A percentile compares a stretch with the other conserved stretches of the same genome.
phyloP scores from a whole-genome alignment of 805 yeast genomes.

The Teunomyces barrocoloradensis region DNA sequence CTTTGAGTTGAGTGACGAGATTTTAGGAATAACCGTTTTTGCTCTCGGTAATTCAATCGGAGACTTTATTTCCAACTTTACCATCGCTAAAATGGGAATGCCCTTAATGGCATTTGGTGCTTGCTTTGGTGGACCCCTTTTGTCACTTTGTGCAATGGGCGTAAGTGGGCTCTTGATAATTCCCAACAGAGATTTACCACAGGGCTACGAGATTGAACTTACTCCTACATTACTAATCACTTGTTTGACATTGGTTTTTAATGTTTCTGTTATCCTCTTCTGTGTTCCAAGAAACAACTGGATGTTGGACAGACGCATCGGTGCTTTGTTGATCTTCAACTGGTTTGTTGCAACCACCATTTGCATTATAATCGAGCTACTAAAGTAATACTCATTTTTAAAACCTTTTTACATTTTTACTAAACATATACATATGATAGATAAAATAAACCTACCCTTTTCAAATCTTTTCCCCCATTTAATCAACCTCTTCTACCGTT shows the following conservation, averaged over 20 bases:
- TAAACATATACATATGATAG: not conserved
- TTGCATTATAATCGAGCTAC: slow-evolving; percentile 24
- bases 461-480: slow-evolving; percentile 7
- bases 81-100: slow-evolving; percentile 77
- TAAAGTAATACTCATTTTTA: not conserved
- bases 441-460: not conserved
- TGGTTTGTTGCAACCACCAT: slow-evolving; percentile 29
- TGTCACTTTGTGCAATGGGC: slow-evolving; percentile 82
- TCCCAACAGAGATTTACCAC: slow-evolving; percentile 7
- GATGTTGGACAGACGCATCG: slow-evolving; percentile 35
- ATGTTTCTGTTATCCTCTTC: slow-evolving; percentile 18
- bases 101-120: slow-evolving; percentile 93
- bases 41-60: slow-evolving; percentile 94
- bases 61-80: slow-evolving; percentile 78
- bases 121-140: slow-evolving; percentile 88
- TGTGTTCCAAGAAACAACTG: slow-evolving; percentile 22
- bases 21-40: slow-evolving; percentile 82
- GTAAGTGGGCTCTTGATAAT: slow-evolving; percentile 53
- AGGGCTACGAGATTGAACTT: slow-evolving; percentile 16
- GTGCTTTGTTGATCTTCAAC: slow-evolving; percentile 25
- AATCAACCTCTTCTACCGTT: slow-evolving; percentile 42
- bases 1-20: slow-evolving; percentile 66
- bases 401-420: not conserved
- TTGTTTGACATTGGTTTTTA: slow-evolving; percentile 18
- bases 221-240: slow-evolving; percentile 22